Base-by-base conservation (phyloP, 192 early-diverging fungal genomes). In the Oehlia diaphana region DNA sequence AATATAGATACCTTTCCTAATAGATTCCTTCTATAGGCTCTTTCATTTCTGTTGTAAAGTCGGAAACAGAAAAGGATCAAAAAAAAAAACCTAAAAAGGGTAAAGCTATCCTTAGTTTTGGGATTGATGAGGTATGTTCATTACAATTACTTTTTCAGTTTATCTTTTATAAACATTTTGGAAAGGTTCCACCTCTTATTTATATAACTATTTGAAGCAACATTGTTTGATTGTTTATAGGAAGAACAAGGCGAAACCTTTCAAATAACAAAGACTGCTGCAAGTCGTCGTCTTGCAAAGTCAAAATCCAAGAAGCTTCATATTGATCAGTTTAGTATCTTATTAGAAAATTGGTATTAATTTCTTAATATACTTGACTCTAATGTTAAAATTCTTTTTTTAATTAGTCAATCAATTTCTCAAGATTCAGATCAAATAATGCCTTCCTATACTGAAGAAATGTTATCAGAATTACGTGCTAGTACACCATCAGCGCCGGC, bases 401-500 rank as follows among this genome's bases (percentile, higher is more conserved):
- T 35, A 39, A 33, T 77, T 47, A 77, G 76, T 14, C 23, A 66
- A 16, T 66, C 76, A 14, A n/a, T 77, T 26, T 63, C 76, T 63
- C 62, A 65, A 28, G 66, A 77, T 77, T 77, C 64, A 19, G 76
- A 63, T 63, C 62, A 47, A 50, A 33, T 33, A 7, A 65, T 63
- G 13, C 39, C 76, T 31, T 66, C 76, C 63, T 77, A 77, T 37
- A 77, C 76, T 2, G 64, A 77, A 66, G 76, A 77, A n/a, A 64
- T 47, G 12, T 49, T 77, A 33, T 77, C 62, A 49, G 63, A 77
- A 65, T 49, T 77, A 44, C 62, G 64, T 31, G 76, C 62, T 9
- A 49, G n/a, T 49, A 77, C 76, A 66, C 76, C 63, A 28, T 23
- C n/a, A n/a, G 26, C 63, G 7, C 76, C 76, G 16, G 33, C 63